phyloP scores from a whole-genome alignment of 1,284 basidiomycete genomes.

The Ceratobasidium sp. region DNA sequence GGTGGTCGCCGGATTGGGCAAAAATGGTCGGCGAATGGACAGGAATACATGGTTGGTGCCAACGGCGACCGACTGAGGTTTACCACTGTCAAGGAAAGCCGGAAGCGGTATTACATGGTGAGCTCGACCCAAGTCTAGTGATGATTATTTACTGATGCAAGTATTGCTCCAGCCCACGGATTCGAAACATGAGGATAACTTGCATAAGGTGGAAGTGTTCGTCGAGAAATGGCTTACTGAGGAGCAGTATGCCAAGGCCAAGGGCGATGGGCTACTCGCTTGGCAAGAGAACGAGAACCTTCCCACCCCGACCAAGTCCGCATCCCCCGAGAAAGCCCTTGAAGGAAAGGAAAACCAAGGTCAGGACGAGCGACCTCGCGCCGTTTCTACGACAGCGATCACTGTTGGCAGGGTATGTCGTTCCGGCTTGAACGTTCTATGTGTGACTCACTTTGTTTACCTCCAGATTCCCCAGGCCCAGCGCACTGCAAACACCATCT shows the following conservation, averaged over 20 bases:
- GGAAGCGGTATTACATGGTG: constrained; percentile 80
- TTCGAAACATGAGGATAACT: constrained; percentile 79
- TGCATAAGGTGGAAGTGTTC: constrained; percentile 73
- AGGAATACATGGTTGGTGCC: constrained; percentile 75
- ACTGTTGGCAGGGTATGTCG: constrained; percentile 30
- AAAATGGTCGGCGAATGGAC: constrained; percentile 77
- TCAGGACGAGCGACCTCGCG: constrained; percentile 10
- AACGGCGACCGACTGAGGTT: constrained; percentile 78
- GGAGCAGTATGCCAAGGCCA: constrained; percentile 75
- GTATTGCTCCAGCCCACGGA: constrained; percentile 70
- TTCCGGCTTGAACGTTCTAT: background rate
- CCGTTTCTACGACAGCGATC: constrained; percentile 18
- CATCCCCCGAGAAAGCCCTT: constrained; percentile 8
- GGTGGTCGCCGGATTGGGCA: constrained; percentile 74
- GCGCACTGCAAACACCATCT: constrained; percentile 28
- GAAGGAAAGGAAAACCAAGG: constrained; percentile 41
- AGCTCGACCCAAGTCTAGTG: constrained; percentile 51
- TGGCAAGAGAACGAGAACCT: constrained; percentile 58
- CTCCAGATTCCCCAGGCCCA: constrained; percentile 27
- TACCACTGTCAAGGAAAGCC: constrained; percentile 74
- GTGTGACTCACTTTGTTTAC: constrained; percentile 8
- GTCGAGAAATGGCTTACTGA: constrained; percentile 83
- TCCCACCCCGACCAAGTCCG: constrained; percentile 11
- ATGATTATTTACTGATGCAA: constrained; percentile 37
- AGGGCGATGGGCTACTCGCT: constrained; percentile 70